Conservation (phyloP, 2,329 filamentous ascomycete genomes). For the Aspergillus sp. region DNA sequence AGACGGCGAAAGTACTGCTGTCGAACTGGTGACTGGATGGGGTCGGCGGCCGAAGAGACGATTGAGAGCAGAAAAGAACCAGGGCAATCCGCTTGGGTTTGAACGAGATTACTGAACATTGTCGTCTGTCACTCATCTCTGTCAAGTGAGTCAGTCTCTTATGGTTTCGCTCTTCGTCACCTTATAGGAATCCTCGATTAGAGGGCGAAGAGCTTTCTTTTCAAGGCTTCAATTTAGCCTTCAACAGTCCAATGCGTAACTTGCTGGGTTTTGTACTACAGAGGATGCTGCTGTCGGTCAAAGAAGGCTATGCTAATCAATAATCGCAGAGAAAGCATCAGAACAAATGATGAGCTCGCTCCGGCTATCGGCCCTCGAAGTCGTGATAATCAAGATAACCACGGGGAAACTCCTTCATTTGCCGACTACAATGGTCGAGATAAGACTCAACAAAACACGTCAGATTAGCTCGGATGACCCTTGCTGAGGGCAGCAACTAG, state of each 20-base stretch:
- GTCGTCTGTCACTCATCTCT: neutral
- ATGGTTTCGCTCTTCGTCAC: neutral
- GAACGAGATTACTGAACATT: neutral
- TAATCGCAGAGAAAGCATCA: neutral
- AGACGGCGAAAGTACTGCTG: neutral
- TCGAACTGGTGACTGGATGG: neutral
- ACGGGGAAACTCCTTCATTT: conserved; percentile 4
- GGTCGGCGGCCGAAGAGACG: neutral
- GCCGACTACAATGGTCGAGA: conserved; percentile 3
- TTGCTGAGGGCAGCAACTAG: neutral
- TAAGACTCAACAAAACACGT: conserved; percentile 9
- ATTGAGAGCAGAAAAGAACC: neutral
- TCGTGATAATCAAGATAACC: conserved; percentile 12
- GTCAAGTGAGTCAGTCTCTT: conserved; percentile 4
- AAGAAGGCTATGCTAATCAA: conserved; percentile 4
- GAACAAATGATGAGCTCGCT: neutral
- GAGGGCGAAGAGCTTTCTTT: conserved; percentile 1
- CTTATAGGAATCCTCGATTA: neutral
- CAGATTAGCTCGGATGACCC: conserved; percentile 1
- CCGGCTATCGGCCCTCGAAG: conserved; percentile 8
- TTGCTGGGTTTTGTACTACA: conserved; percentile 11
- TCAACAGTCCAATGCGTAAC: conserved; percentile 7
- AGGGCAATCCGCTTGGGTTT: neutral
- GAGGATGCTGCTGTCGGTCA: neutral
- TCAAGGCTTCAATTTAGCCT: neutral